Evolutionary conservation across 805 yeast genomes (phyloP), one percentile per base, ranked within the genome.

Genomic region (Zygotorulaspora chibaensis): DNA sequence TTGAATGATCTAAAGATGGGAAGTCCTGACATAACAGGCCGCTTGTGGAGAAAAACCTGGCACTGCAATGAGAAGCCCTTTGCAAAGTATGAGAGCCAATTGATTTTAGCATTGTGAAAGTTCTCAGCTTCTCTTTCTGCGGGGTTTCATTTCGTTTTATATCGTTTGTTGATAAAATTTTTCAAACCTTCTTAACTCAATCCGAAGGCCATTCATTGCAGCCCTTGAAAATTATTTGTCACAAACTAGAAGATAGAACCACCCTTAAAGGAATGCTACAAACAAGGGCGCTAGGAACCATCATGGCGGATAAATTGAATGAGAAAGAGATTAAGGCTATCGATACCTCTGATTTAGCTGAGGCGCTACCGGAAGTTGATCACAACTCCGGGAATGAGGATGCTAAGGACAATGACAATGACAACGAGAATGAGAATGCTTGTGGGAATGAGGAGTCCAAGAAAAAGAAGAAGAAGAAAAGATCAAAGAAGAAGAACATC

Each of bases 401-500:
- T 16, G 43, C 33, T 12, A 39, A 37, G 16, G 48, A 42, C 15
- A 44, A 28, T 23, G 46, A 42, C 15, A 44, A 28, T 23, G 46
- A 11, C 4, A 42, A 40, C 29, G 46, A 43, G 25, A 25, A 38
- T 37, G 49, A 27, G 25, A 20, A 20, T 20, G 7, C 25, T 20
- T 4, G 7, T 20, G 44, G 25, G 13, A 25, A 34, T 18, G 50
- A 45, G n/a, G 36, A 13, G 16, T 33, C 36, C 20, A 47, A 28
- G 36, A 69, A 73, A 61, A 80, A 80, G 68, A 81, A 79, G 72
- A 79, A 75, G 73, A 80, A 71, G 67, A 74, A 72, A 64, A 77
- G 72, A 70, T 80, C 75, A 70, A 74, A 74, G 71, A 74, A 70
- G 63, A 70, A 66, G 46, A 64, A 81, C 48, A 68, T 80, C 31